Evolutionary conservation across 1,139 yeast species (phyloP).

Genomic region (Geotrichum fermentans): DNA sequence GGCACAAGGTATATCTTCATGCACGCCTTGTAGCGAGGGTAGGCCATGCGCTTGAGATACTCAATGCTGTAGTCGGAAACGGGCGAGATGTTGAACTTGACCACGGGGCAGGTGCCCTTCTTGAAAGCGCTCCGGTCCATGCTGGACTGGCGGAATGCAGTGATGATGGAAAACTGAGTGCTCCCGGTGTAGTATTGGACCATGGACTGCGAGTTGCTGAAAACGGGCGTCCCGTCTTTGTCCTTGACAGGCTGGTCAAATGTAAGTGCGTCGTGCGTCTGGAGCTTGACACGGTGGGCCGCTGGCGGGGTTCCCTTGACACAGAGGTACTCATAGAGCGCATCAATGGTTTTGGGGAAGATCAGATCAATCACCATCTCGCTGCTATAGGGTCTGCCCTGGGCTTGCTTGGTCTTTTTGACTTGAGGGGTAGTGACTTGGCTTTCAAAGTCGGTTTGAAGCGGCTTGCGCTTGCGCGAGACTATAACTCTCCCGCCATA

Average conservation of each 20-base stretch:
- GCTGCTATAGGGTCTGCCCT: conserved; percentile 19
- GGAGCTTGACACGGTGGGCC: conserved; percentile 17
- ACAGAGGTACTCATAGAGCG: conserved; percentile 14
- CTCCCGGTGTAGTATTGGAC: conserved; percentile 11
- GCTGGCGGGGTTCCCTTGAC: conserved; percentile 7
- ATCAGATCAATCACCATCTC: conserved; percentile 20
- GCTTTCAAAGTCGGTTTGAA: conserved; percentile 7
- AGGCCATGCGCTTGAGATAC: conserved; percentile 20
- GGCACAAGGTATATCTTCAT: conserved; percentile 20
- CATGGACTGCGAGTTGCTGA: conserved; percentile 14
- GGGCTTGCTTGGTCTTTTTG: conserved; percentile 9
- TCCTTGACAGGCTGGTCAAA: not conserved
- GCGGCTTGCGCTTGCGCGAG: conserved; percentile 16
- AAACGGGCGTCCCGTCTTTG: conserved; percentile 1
- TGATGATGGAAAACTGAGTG: conserved; percentile 16
- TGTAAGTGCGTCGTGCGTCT: not conserved
- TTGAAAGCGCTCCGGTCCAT: conserved; percentile 12
- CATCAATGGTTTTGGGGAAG: conserved; percentile 16
- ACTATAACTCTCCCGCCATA: conserved; percentile 16
- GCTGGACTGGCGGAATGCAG: conserved; percentile 19
- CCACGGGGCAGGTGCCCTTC: conserved; percentile 21
- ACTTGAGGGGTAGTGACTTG: not conserved
- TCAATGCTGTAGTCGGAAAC: conserved; percentile 18
- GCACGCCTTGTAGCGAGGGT: conserved; percentile 19
- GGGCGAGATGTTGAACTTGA: conserved; percentile 17